Base-by-base conservation (phyloP, 768 basidiomycete species). In the Neoboletus subvelutipes region DNA sequence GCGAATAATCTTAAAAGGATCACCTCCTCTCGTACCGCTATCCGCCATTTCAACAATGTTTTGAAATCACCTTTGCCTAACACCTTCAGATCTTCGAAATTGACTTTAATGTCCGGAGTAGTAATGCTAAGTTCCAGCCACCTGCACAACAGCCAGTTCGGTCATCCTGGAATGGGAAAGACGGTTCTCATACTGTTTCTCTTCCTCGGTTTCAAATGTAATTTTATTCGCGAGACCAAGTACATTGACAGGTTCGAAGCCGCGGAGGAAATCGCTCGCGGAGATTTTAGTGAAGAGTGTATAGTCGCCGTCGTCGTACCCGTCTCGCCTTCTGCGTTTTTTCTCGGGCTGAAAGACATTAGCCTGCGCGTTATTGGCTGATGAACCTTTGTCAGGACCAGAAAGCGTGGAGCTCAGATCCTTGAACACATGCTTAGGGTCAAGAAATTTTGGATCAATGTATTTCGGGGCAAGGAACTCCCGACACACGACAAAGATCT, bases 61-160 rank as follows among this genome's bases (percentile, higher is more conserved):
- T 98, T 98, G 78, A 99, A 99, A 68, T 99, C 97, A 29, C 95
- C 90, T 75, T 98, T 99, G 34, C 97, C 97, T 34, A 99, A 77
- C 5, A 99, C 97, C 71, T 96, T 98, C 62, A 99, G 79, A 78
- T 99, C 97, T 22, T 87, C 83, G 62, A 87, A 89, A 70, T 91
- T 93, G n/a, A 80, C 78, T 69, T 84, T 83, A 60, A 98, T 77
- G 52, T 98, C 96, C 0, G 78, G 69, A 2, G 89, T 88, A 22
- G 93, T 97, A 55, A 87, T 75, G 48, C 83, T 80, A 49, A 87
- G 74, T 50, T 76, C 77, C 33, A 89, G 72, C 91, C 97, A 96
- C 56, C 89, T 92, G 43, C 29, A 52, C 20, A 55, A 54, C 40
- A 37, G 31, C 24, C 60, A 33, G 61, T 40, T 55, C 43, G 26